A percentile compares a stretch with the other conserved stretches of the same genome.
phyloP scores from a whole-genome alignment of 345 rosid genomes.

The Boechera divaricarpa region DNA sequence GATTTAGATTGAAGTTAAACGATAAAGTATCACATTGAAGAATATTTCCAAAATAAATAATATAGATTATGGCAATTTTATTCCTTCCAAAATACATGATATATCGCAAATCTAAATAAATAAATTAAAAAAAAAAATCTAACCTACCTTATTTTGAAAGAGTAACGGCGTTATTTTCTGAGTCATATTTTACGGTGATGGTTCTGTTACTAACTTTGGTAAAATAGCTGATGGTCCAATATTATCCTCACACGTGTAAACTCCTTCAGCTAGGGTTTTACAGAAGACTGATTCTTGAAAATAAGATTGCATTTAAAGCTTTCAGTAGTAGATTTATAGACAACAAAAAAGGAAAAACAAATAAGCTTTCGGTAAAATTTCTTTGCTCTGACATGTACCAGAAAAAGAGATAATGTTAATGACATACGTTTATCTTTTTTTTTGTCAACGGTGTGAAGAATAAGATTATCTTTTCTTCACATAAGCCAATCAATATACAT shows the following conservation, averaged over 20 bases:
- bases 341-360: background rate
- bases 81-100: background rate
- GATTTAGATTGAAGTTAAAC: no score
- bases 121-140: no score
- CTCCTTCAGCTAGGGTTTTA: background rate
- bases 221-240: background rate
- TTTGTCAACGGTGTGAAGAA: background rate
- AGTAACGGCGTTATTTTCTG: slow-evolving; percentile 1
- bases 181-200: background rate
- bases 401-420: background rate
- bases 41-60: background rate
- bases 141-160: no score
- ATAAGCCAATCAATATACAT: background rate
- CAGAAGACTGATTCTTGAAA: slow-evolving; percentile 3
- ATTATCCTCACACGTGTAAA: background rate
- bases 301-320: background rate
- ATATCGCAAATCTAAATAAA: no score
- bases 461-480: background rate
- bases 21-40: no score
- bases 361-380: background rate
- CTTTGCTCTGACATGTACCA: slow-evolving; percentile 13
- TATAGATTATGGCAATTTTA: background rate
- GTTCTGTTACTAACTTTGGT: background rate
- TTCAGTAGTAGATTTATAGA: background rate
- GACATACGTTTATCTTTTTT: slow-evolving; percentile 12